Conservation (phyloP, 2,329 filamentous ascomycete species). For the Tricladium varicosporioides region DNA sequence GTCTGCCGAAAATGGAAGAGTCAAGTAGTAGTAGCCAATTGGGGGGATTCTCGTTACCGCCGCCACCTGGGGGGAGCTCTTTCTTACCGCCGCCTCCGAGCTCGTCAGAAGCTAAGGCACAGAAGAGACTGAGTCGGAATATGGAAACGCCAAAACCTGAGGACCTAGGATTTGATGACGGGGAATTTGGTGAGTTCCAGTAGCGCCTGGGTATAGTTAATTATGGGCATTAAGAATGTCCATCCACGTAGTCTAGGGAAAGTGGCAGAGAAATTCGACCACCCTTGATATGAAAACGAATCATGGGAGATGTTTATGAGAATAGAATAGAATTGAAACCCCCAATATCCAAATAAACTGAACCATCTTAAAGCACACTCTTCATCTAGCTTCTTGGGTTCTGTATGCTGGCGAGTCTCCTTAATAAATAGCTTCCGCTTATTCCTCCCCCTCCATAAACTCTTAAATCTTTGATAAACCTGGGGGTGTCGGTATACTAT, state of each 20-base stretch:
- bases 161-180: slow-evolving; percentile 81
- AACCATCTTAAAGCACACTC: neutral
- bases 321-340: neutral
- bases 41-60: slow-evolving; percentile 65
- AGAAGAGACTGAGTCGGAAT: slow-evolving; percentile 53
- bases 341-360: neutral
- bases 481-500: slow-evolving; percentile 5
- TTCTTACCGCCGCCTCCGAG: slow-evolving; percentile 66
- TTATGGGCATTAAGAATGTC: too few relatives aligned
- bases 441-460: neutral
- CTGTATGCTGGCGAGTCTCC: neutral
- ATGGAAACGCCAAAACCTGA: slow-evolving; percentile 46
- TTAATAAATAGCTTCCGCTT: neutral
- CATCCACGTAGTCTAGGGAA: too few relatives aligned
- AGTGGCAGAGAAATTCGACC: too few relatives aligned
- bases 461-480: slow-evolving; percentile 2
- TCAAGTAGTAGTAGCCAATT: slow-evolving; percentile 16
- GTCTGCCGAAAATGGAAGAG: slow-evolving; percentile 25
- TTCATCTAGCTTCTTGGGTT: neutral
- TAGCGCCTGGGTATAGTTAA: slow-evolving; percentile 9
- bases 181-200: slow-evolving; percentile 80
- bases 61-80: slow-evolving; percentile 46
- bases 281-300: too few relatives aligned
- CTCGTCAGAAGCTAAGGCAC: slow-evolving; percentile 58
- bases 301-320: too few relatives aligned